Conservation (phyloP, 768 basidiomycete species). For the Russula foetens region DNA sequence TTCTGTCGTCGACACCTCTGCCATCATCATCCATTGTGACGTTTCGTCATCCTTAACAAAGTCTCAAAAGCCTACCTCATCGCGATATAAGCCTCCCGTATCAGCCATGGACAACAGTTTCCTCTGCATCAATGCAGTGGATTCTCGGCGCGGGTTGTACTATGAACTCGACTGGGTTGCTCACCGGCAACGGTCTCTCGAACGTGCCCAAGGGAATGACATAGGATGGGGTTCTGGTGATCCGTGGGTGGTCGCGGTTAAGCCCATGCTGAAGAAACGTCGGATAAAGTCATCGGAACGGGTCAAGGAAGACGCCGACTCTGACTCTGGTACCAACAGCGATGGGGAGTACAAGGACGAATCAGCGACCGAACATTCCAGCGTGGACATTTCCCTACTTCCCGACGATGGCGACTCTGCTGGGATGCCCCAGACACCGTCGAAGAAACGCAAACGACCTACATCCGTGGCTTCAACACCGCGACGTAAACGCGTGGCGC, state of each 20-base stretch:
- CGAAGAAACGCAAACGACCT: constrained; percentile 41
- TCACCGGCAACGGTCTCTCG: constrained; percentile 3
- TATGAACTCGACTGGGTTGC: constrained; percentile 8
- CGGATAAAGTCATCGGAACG: constrained; percentile 3
- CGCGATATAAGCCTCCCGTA: constrained; percentile 10
- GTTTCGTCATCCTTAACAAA: constrained; percentile 21
- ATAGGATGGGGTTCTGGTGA: neutral
- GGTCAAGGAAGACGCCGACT: constrained; percentile 9
- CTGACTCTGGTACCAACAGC: constrained; percentile 3
- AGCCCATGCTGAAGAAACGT: constrained; percentile 1
- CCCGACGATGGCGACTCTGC: constrained; percentile 16
- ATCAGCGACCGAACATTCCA: constrained; percentile 29
- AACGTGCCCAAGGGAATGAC: neutral
- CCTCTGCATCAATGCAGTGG: constrained; percentile 9
- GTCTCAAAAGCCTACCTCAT: neutral
- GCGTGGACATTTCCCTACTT: constrained; percentile 27
- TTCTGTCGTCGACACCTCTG: constrained; percentile 10
- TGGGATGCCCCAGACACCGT: constrained; percentile 42
- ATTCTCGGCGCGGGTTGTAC: constrained; percentile 13
- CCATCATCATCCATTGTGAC: constrained; percentile 16
- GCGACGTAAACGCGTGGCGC: constrained; percentile 12
- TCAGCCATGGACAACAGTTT: neutral
- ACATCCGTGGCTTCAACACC: constrained; percentile 19
- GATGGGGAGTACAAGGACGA: constrained; percentile 16
- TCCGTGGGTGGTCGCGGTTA: constrained; percentile 18